Conservation (phyloP, 192 early-diverging fungal species). For the Backusella parvicylindrica region DNA sequence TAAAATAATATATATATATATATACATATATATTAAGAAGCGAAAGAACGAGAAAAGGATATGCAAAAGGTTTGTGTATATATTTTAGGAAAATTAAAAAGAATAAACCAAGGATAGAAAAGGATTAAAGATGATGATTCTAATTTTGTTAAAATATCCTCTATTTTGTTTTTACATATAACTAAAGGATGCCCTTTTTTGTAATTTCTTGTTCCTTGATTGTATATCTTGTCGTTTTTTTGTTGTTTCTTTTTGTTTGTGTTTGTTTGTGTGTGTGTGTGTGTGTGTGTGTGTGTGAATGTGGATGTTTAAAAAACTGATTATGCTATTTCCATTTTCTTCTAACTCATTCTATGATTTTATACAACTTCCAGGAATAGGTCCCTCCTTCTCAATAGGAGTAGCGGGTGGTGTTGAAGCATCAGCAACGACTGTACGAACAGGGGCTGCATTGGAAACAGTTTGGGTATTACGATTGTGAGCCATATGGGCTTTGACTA, state of each 20-base stretch:
- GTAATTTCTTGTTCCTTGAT: background rate
- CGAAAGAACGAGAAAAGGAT: background rate
- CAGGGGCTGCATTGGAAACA: background rate
- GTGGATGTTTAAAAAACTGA: background rate
- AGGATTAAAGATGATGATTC: background rate
- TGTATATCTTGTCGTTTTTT: background rate
- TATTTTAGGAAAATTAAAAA: background rate
- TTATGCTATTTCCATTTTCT: background rate
- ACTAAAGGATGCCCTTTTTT: background rate
- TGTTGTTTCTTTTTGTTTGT: too few relatives aligned
- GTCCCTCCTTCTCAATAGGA: background rate
- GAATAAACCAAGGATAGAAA: background rate
- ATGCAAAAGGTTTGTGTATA: background rate
- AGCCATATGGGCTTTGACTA: conserved; percentile 86
- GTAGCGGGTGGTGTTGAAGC: conserved; percentile 20
- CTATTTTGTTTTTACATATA: background rate
- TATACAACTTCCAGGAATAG: conserved; percentile 37
- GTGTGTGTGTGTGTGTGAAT: background rate
- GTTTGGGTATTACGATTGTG: conserved; percentile 69
- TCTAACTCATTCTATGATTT: conserved; percentile 31
- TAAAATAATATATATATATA: background rate
- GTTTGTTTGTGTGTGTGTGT: background rate
- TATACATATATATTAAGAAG: background rate
- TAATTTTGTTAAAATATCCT: background rate
- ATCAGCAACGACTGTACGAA: background rate